Conservation (phyloP, 306 rosid species). For the Quercus aquifolioides region DNA sequence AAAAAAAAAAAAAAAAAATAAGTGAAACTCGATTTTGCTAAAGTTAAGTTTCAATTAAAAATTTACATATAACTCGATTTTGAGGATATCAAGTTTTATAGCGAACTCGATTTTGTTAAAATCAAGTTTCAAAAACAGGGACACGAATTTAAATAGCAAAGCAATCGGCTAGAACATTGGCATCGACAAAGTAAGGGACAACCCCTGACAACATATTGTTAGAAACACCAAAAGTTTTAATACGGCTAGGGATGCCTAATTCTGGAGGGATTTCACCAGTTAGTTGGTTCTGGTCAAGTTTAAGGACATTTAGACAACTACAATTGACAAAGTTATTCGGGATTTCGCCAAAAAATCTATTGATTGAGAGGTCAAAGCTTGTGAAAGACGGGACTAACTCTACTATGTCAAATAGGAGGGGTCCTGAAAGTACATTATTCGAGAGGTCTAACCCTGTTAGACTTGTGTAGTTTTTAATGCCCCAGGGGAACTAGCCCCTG, state of each 20-base stretch:
- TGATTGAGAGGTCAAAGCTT: too few relatives aligned
- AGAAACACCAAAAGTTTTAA: constrained; percentile 44
- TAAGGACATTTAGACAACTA: constrained; percentile 53
- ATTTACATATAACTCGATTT: too few relatives aligned
- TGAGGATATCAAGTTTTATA: too few relatives aligned
- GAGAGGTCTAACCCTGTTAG: constrained; percentile 81
- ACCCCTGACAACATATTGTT: constrained; percentile 59
- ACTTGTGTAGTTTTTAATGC: constrained; percentile 48
- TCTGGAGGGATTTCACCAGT: constrained; percentile 58
- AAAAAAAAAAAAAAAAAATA: too few relatives aligned
- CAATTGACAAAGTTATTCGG: constrained; percentile 38
- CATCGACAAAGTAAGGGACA: constrained; percentile 26
- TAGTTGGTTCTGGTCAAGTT: constrained; percentile 57
- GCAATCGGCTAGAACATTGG: neutral
- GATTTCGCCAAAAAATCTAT: constrained; percentile 4
- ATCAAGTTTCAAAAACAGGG: too few relatives aligned
- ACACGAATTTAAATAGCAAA: constrained; percentile 8
- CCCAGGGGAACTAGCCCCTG: constrained; percentile 58
- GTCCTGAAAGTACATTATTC: constrained; percentile 57
- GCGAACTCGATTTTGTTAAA: too few relatives aligned
- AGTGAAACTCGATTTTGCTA: too few relatives aligned
- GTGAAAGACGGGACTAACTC: too few relatives aligned
- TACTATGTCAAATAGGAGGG: too few relatives aligned
- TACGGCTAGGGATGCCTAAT: constrained; percentile 24
- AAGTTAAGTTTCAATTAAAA: too few relatives aligned